Percentiles rank a stretch among this genome's conserved stretches.
These are phyloP conservation scores for Eragrostis tef DNA, from an alignment of 202 grass and related monocot species.

Conservation along the genomic window DNA sequence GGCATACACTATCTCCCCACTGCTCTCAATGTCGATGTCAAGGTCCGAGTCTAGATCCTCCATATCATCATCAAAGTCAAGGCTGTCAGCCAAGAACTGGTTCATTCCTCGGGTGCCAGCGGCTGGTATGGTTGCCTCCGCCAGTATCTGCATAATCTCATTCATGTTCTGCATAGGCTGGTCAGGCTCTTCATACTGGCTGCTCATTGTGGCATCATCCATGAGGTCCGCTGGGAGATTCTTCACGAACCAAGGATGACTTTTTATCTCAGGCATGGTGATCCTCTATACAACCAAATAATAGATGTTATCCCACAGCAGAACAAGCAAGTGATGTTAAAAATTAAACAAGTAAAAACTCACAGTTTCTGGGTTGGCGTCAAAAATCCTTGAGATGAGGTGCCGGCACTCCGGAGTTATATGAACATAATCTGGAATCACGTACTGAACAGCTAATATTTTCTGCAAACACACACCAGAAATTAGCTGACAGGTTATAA, in stretches of 20 bases:
- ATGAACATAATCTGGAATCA: conserved; percentile 69
- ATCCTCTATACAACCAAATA: conserved; percentile 66
- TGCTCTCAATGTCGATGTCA: conserved; percentile 64
- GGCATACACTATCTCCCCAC: conserved; percentile 63
- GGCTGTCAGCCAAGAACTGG: conserved; percentile 47
- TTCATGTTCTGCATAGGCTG: conserved; percentile 77
- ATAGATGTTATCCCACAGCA: background rate
- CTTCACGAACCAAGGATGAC: conserved; percentile 74
- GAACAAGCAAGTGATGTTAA: background rate
- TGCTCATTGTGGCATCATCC: conserved; percentile 58
- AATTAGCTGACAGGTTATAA: conserved; percentile 1
- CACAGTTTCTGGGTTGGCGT: conserved; percentile 59
- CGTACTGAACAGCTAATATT: conserved; percentile 65
- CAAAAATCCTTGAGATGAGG: conserved; percentile 71
- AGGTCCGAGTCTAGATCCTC: conserved; percentile 60
- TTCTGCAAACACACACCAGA: conserved; percentile 47
- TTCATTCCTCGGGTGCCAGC: conserved; percentile 44
- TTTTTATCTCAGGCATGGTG: conserved; percentile 72
- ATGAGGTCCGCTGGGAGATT: conserved; percentile 74
- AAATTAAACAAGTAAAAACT: conserved; percentile 15
- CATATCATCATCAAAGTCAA: conserved; percentile 65
- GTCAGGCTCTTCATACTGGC: conserved; percentile 68
- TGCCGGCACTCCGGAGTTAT: conserved; percentile 60
- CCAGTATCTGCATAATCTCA: conserved; percentile 80
- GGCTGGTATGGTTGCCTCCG: conserved; percentile 68